Percentiles rank a stretch among this genome's conserved stretches.
Evolutionary conservation across 768 basidiomycete species (phyloP).

Genomic region (Suillus spraguei): DNA sequence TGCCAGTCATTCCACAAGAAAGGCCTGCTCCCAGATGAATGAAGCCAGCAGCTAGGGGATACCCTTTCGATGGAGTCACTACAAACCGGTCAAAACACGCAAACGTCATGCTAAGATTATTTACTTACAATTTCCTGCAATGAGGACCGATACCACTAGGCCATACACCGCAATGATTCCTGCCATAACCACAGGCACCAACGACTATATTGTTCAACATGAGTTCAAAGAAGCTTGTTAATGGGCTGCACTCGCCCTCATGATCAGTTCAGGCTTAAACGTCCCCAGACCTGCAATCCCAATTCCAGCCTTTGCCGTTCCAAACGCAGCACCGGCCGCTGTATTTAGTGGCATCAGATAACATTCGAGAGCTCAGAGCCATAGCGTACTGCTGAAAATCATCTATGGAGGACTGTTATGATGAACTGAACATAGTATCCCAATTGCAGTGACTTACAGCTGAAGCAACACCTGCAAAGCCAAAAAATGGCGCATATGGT

Average conservation of each 20-base stretch:
- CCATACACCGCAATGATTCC: conserved; percentile 99
- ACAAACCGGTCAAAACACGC: conserved; percentile 21
- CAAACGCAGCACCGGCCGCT: conserved; percentile 95
- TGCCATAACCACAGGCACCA: conserved; percentile 97
- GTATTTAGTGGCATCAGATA: conserved; percentile 10
- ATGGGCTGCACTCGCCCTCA: conserved; percentile 68
- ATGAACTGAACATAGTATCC: conserved; percentile 5
- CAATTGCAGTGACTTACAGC: conserved; percentile 58
- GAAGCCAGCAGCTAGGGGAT: conserved; percentile 86
- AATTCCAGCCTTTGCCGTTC: conserved; percentile 96
- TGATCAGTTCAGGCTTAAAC: conserved; percentile 95
- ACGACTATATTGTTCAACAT: conserved; percentile 53
- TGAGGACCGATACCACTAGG: conserved; percentile 92
- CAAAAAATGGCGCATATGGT: conserved; percentile 97
- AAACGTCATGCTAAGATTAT: not conserved
- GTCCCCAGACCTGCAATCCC: conserved; percentile 94
- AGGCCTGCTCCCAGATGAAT: conserved; percentile 92
- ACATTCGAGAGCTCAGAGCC: conserved; percentile 11
- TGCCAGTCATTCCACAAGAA: conserved; percentile 87
- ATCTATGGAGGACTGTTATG: conserved; percentile 56
- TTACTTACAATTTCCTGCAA: conserved; percentile 64
- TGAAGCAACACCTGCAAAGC: conserved; percentile 94
- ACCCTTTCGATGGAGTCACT: conserved; percentile 68
- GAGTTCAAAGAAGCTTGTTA: not conserved
- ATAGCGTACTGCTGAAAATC: conserved; percentile 87